Evolutionary conservation across 768 basidiomycete genomes (phyloP).

Genomic region (Mycena haematopus): DNA sequence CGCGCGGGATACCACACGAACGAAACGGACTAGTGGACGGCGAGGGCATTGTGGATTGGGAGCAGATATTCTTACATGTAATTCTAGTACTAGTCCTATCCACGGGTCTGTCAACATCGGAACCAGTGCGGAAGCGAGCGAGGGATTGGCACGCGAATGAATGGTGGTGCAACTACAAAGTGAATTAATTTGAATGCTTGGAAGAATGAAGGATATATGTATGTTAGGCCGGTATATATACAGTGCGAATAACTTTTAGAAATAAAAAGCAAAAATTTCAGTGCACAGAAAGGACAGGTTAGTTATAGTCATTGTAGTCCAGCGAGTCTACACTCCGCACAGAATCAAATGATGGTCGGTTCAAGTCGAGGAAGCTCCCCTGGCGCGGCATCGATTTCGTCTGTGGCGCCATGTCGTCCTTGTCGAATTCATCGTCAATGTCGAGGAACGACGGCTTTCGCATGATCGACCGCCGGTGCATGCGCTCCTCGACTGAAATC

Average conservation of each 20-base stretch:
- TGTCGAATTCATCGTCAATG: slow-evolving; percentile 59
- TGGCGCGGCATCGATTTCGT: slow-evolving; percentile 31
- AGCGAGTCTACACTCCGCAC: slow-evolving; percentile 39
- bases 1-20: slow-evolving; percentile 90
- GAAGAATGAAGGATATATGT: neutral
- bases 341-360: slow-evolving; percentile 59
- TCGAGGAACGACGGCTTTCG: slow-evolving; percentile 77
- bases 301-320: slow-evolving; percentile 4
- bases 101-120: neutral
- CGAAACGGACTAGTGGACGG: slow-evolving; percentile 65
- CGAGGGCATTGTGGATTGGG: slow-evolving; percentile 4
- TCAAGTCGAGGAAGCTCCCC: slow-evolving; percentile 59
- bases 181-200: neutral
- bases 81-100: slow-evolving; percentile 22
- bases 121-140: neutral
- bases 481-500: slow-evolving; percentile 44
- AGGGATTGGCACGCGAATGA: neutral
- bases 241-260: slow-evolving; percentile 25
- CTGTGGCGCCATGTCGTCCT: slow-evolving; percentile 32
- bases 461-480: slow-evolving; percentile 60
- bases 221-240: slow-evolving; percentile 18
- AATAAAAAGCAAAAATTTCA: slow-evolving; percentile 24
- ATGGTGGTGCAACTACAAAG: neutral
- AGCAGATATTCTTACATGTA: slow-evolving; percentile 30
- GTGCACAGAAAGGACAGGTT: neutral